These are phyloP conservation scores for Vitis riparia DNA, from an alignment of 164 flowering plant genomes.

Conservation along the genomic window DNA sequence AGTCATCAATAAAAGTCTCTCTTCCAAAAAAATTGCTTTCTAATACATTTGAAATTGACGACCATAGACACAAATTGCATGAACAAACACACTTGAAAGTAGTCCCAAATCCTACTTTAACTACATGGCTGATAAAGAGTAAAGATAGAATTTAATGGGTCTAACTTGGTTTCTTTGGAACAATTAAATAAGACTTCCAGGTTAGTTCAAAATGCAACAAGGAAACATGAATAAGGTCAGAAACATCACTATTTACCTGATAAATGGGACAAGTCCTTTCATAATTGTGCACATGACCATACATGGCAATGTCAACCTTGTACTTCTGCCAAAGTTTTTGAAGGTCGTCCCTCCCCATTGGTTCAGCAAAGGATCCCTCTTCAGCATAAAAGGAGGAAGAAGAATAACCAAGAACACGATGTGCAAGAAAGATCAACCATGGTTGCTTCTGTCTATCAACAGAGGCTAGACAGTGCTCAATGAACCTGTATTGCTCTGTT, in stretches of 20 bases:
- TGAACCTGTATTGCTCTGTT: constrained; percentile 79
- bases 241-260: constrained; percentile 48
- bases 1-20: neutral
- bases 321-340: constrained; percentile 95
- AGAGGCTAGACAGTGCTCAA: constrained; percentile 81
- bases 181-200: neutral
- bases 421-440: constrained; percentile 92
- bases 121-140: too few species aligned
- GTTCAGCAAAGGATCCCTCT: constrained; percentile 88
- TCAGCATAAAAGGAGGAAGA: constrained; percentile 52
- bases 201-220: neutral
- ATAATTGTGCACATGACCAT: constrained; percentile 88
- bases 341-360: constrained; percentile 91
- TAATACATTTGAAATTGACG: too few species aligned
- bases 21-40: neutral
- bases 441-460: constrained; percentile 90
- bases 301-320: constrained; percentile 88
- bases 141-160: neutral
- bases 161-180: neutral
- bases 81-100: too few species aligned
- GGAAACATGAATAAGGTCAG: neutral
- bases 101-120: too few species aligned
- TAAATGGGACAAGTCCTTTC: constrained; percentile 94
- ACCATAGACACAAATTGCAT: too few species aligned
- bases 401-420: constrained; percentile 89